These are phyloP conservation scores for Triticum dicoccoides DNA, from an alignment of 176 grass and related monocot genomes.

Conservation along the genomic window DNA sequence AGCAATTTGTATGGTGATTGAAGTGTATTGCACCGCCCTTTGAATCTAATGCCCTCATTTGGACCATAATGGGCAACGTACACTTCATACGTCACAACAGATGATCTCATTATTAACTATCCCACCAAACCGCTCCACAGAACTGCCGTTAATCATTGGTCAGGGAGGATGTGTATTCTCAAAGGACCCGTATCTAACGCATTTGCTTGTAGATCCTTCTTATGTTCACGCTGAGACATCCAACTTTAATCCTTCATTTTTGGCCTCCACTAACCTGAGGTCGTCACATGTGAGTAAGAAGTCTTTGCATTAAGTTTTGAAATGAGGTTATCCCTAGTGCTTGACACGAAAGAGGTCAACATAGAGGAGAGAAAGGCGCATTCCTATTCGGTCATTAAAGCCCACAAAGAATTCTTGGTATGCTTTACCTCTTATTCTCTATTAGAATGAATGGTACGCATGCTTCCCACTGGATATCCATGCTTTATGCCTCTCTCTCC, in stretches of 20 bases:
- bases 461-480: conserved; percentile 22
- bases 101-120: not conserved
- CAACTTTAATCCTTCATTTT: conserved; percentile 10
- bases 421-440: conserved; percentile 25
- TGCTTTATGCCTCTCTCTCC: not conserved
- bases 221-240: not conserved
- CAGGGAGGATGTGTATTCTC: not conserved
- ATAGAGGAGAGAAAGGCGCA: conserved; percentile 2
- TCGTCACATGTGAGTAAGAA: conserved; percentile 23
- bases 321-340: conserved; percentile 4
- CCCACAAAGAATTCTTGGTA: conserved; percentile 2
- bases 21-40: not conserved
- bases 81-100: not conserved
- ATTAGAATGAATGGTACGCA: conserved; percentile 3
- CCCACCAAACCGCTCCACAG: not conserved
- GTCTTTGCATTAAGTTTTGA: conserved; percentile 19
- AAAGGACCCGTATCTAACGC: not conserved
- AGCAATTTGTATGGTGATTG: conserved; percentile 14
- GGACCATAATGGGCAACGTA: not conserved
- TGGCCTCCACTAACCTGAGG: conserved; percentile 18
- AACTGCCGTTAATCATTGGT: not conserved
- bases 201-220: not conserved
- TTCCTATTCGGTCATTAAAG: conserved; percentile 7
- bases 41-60: not conserved
- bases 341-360: conserved; percentile 34